Base-by-base conservation (phyloP, 805 yeast genomes). In the Candida berthetii region DNA sequence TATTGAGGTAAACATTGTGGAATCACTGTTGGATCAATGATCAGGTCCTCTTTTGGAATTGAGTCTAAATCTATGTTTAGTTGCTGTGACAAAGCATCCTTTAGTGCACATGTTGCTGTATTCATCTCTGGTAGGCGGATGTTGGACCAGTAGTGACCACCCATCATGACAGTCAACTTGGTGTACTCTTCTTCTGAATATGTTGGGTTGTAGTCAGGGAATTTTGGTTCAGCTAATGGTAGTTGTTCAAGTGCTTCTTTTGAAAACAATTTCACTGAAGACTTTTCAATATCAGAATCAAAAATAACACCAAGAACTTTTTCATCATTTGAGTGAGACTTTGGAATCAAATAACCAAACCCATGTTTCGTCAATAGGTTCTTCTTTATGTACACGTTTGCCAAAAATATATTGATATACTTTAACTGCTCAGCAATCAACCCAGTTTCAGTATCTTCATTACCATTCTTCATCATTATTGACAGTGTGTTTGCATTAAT, bases 281-380 rank as follows among this genome's bases (percentile, higher is more conserved):
- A 74, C 48, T 75, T 72, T 53, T 85, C 93, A 18, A 87, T 76
- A 41, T 87, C 88, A 1, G 96, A 86, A 60, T 91, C 98, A 62
- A 83, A 91, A 16, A 93, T 88, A 6, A 88, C 87, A 3, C 99
- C 99, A 25, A 91, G 66, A 14, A 89, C 62, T 16, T 74, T 68
- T 37, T 78, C 79, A 3, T 72, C 68, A 48, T 81, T 80, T 6
- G 49, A 38, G 34, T 58, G 54, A 3, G 62, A 50, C 41, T 58
- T 52, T 7, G 99, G 99, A 9, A 90, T 84, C 37, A 91, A 70
- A 51, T 84, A 87, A 2, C 99, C 99, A 69, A 91, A 91, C 31
- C 97, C 96, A 43, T 73, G 69, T 27, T 64, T 58, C 3, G 61
- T 53, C n/a, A 77, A 66, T 17, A 62, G 60, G 50, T 64, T 64